phyloP scores from a whole-genome alignment of 2,329 filamentous ascomycete species.

The Aspergillus pseudonomiae region DNA sequence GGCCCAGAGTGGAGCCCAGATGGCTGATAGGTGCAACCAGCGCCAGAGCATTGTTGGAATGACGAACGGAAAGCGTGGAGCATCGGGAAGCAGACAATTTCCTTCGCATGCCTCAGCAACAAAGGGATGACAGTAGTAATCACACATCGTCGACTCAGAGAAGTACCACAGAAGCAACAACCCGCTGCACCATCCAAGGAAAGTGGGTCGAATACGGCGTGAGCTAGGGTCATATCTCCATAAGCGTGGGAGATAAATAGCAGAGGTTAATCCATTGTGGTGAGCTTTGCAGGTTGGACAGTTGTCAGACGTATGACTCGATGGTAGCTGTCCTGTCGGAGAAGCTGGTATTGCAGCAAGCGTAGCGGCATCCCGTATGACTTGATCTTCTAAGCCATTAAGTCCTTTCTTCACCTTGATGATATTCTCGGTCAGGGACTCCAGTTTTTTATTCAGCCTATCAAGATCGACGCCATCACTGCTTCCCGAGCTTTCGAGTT shows the following conservation, averaged over 20 bases:
- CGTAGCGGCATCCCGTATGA: conserved; percentile 29
- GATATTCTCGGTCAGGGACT: conserved; percentile 44
- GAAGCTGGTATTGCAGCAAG: conserved; percentile 21
- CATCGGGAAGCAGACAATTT: conserved; percentile 54
- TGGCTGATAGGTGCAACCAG: conserved; percentile 43
- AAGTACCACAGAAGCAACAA: conserved; percentile 53
- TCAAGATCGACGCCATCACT: conserved; percentile 37
- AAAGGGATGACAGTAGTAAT: conserved; percentile 55
- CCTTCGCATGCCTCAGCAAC: conserved; percentile 53
- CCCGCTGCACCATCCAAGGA: conserved; percentile 44
- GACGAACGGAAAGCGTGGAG: conserved; percentile 58
- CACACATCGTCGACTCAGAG: conserved; percentile 52
- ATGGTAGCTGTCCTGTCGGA: conserved; percentile 15
- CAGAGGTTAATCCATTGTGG: conserved; percentile 33
- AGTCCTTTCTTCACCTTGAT: conserved; percentile 46
- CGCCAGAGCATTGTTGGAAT: conserved; percentile 58
- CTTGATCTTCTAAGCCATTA: conserved; percentile 41
- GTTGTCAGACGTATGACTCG: conserved; percentile 13
- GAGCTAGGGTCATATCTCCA: conserved; percentile 36
- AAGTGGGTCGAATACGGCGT: conserved; percentile 37
- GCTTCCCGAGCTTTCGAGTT: conserved; percentile 20
- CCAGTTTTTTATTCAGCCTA: conserved; percentile 43
- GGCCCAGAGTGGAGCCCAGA: conserved; percentile 35
- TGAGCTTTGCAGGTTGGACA: conserved; percentile 30
- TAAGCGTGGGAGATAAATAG: conserved; percentile 40